Percentiles rank a stretch among this genome's conserved stretches.
Conservation (phyloP, 768 basidiomycete genomes). For the Boletus vermiculosoides region DNA sequence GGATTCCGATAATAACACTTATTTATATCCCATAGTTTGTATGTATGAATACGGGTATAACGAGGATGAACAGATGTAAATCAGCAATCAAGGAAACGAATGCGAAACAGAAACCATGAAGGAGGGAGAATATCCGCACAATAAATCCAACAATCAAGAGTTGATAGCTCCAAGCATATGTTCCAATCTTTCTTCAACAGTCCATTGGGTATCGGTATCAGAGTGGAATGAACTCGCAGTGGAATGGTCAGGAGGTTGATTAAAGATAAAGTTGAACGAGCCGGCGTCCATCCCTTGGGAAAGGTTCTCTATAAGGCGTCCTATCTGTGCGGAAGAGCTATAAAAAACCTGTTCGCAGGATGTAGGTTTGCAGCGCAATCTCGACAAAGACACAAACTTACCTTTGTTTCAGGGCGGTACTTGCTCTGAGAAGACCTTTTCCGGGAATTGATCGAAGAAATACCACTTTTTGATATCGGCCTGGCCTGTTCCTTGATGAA, state of each 20-base stretch:
- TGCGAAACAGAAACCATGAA: conserved; percentile 9
- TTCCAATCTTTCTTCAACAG: conserved; percentile 74
- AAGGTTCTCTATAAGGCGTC: conserved; percentile 78
- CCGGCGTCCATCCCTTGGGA: conserved; percentile 81
- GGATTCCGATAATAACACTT: conserved; percentile 20
- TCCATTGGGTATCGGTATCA: conserved; percentile 61
- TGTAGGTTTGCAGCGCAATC: conserved; percentile 8
- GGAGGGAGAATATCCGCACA: conserved; percentile 14
- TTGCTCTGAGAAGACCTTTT: conserved; percentile 56
- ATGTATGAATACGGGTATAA: conserved; percentile 35
- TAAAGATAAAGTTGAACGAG: conserved; percentile 72
- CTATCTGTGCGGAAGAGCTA: conserved; percentile 71
- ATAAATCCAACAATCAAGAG: conserved; percentile 31
- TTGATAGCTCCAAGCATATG: conserved; percentile 55
- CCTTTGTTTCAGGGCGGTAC: conserved; percentile 81
- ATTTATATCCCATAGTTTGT: conserved; percentile 36
- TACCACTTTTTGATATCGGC: conserved; percentile 65
- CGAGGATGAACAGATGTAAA: conserved; percentile 22
- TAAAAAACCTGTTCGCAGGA: conserved; percentile 29
- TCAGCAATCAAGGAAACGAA: conserved; percentile 17
- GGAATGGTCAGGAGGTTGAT: conserved; percentile 48
- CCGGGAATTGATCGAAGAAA: conserved; percentile 54
- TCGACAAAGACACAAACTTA: conserved; percentile 33
- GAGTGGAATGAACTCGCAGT: conserved; percentile 61
- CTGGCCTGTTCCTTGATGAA: conserved; percentile 75